Evolutionary conservation across 306 rosid genomes (phyloP).

Genomic region (Psophocarpus tetragonolobus): DNA sequence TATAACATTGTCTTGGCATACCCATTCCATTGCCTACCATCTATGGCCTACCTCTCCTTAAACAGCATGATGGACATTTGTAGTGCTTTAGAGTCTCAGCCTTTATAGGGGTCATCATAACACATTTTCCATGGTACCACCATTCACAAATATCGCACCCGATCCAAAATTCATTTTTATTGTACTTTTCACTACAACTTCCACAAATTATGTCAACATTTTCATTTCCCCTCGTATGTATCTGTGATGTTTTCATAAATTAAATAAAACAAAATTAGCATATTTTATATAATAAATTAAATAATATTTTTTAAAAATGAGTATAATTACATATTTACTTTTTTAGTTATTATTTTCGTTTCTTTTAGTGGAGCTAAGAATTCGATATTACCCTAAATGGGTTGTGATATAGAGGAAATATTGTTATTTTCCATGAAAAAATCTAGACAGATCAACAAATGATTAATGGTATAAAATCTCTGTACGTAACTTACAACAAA

Average conservation of each 20-base stretch:
- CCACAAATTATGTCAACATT: constrained; percentile 74
- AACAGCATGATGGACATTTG: constrained; percentile 82
- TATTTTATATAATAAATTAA: too few species aligned
- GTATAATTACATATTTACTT: too few species aligned
- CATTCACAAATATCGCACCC: constrained; percentile 86
- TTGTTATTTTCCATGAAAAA: too few species aligned
- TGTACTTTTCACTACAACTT: constrained; percentile 82
- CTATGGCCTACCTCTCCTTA: constrained; percentile 63
- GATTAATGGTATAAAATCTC: too few species aligned
- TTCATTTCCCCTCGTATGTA: constrained; percentile 26
- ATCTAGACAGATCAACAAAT: too few species aligned
- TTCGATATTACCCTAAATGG: too few species aligned
- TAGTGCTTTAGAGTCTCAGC: constrained; percentile 91
- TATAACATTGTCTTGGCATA: constrained; percentile 36
- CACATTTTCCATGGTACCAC: constrained; percentile 91
- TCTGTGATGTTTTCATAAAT: background rate
- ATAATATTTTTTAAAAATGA: too few species aligned
- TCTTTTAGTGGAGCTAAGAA: too few species aligned
- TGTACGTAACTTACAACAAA: too few species aligned
- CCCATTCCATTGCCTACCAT: constrained; percentile 10
- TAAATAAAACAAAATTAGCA: background rate
- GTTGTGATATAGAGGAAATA: too few species aligned
- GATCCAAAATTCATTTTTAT: constrained; percentile 82
- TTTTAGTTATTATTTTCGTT: too few species aligned
- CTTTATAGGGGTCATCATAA: constrained; percentile 82